phyloP scores from a whole-genome alignment of 768 basidiomycete species.

The Lactarius tabidus region DNA sequence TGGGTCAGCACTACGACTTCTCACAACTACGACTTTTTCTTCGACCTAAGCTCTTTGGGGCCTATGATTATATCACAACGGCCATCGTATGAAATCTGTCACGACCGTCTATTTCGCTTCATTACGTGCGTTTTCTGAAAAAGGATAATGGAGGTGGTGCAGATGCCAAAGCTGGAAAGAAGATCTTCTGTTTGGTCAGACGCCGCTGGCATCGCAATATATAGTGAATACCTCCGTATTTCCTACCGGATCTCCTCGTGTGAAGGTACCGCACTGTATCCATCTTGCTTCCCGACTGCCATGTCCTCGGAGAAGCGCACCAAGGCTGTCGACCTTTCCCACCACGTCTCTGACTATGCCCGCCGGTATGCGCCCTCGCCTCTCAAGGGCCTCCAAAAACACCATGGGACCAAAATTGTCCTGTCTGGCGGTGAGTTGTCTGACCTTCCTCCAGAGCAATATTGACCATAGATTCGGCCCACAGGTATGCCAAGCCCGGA shows the following conservation, averaged over 20 bases:
- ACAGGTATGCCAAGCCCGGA: constrained; percentile 61
- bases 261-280: neutral
- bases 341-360: constrained; percentile 61
- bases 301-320: constrained; percentile 36
- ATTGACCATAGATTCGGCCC: neutral
- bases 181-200: neutral
- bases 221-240: too few species aligned
- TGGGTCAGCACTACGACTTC: too few species aligned
- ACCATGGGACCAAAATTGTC: too few species aligned
- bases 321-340: constrained; percentile 62
- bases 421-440: constrained; percentile 62
- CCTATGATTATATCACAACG: too few species aligned
- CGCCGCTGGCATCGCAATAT: neutral
- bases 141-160: too few species aligned
- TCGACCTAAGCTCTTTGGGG: too few species aligned
- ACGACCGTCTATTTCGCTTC: too few species aligned
- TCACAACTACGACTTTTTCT: too few species aligned
- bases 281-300: neutral
- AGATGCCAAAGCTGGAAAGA: neutral
- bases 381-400: constrained; percentile 54
- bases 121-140: too few species aligned
- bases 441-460: neutral
- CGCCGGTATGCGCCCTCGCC: constrained; percentile 49
- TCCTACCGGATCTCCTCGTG: neutral
- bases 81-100: too few species aligned